Base-by-base conservation (phyloP, 805 yeast species). In the Saccharomycopsis selenospora region DNA sequence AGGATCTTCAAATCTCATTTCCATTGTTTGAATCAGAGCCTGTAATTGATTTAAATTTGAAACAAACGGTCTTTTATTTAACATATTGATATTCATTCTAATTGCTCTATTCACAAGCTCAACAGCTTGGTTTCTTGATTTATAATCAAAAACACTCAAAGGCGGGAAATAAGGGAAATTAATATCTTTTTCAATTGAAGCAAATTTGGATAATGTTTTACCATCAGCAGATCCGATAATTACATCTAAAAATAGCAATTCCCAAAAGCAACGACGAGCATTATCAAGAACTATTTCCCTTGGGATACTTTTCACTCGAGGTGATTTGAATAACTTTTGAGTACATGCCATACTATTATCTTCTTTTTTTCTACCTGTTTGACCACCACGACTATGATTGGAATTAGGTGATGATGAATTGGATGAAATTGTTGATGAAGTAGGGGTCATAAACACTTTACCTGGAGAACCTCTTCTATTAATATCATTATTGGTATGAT, bases 181-280 rank as follows among this genome's bases (percentile, higher is more conserved):
- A 30, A 70, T 61, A 26, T 40, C 18, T 20, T 17, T 13, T 4
- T 64, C 60, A 1, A 63, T 46, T 2, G 65, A 57, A 1, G 75
- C 68, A 13, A 76, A 52, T 8, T 59, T 55, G 1, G 78, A 72
- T 11, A 66, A 57, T 1, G 76, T 60, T 43, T 62, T 64, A 8
- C 79, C 80, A 44, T 75, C 76, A 0, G 80, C 77, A 4, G 78
- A 74, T 1, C 79, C 80, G 51, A 73, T 72, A 30, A 74, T 62
- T 7, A 75, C 71, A 57, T 75, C 80, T 45, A 75, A 64, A 55
- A 73, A 75, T 55, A 71, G 70, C 4, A 73, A 56, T 48, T 75
- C 80, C 80, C 80, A 75, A 51, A 73, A 68, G 8, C 73, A 65
- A 49, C 77, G 62, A 47, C 80, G 64, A 3, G 70, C 70, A 36